A percentile compares a stretch with the other conserved stretches of the same genome.
These are phyloP conservation scores for Tagetes erecta DNA, from an alignment of 129 eudicot genomes.

Conservation along the genomic window DNA sequence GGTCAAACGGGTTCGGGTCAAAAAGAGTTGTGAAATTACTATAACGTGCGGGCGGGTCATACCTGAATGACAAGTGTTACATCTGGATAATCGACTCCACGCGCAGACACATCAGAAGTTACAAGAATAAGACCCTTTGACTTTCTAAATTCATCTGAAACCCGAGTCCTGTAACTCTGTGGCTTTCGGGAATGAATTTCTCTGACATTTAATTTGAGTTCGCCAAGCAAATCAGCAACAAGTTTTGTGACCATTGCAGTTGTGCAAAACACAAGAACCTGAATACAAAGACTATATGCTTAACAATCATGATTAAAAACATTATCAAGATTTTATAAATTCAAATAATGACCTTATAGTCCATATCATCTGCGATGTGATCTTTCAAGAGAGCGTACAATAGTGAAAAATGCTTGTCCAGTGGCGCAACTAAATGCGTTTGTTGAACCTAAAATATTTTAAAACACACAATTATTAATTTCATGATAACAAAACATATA, in stretches of 20 bases:
- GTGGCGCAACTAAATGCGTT: constrained; percentile 74
- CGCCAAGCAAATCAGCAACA: constrained; percentile 80
- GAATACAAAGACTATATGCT: constrained; percentile 17
- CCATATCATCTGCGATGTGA: constrained; percentile 83
- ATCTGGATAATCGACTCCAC: constrained; percentile 99
- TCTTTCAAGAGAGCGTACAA: constrained; percentile 74
- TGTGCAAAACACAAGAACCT: constrained; percentile 98
- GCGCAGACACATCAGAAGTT: constrained; percentile 99
- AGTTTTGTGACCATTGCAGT: constrained; percentile 95
- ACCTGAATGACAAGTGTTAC: constrained; percentile 97
- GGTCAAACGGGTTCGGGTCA: constrained; percentile 6
- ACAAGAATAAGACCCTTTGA: constrained; percentile 93
- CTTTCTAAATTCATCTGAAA: constrained; percentile 88
- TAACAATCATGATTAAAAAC: background rate
- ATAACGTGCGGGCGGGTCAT: background rate
- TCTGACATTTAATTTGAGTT: constrained; percentile 82
- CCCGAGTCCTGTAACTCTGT: constrained; percentile 83
- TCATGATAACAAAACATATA: constrained; percentile 11
- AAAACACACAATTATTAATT: background rate
- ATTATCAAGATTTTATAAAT: constrained; percentile 13
- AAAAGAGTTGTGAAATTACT: background rate
- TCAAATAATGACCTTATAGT: constrained; percentile 62
- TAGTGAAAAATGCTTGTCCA: constrained; percentile 78
- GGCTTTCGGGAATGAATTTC: constrained; percentile 98
- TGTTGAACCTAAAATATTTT: constrained; percentile 72